Percentiles rank a stretch among this genome's conserved stretches.
Evolutionary conservation across 129 eudicot species (phyloP).

Genomic region (Rutidosis leptorrhynchoides): DNA sequence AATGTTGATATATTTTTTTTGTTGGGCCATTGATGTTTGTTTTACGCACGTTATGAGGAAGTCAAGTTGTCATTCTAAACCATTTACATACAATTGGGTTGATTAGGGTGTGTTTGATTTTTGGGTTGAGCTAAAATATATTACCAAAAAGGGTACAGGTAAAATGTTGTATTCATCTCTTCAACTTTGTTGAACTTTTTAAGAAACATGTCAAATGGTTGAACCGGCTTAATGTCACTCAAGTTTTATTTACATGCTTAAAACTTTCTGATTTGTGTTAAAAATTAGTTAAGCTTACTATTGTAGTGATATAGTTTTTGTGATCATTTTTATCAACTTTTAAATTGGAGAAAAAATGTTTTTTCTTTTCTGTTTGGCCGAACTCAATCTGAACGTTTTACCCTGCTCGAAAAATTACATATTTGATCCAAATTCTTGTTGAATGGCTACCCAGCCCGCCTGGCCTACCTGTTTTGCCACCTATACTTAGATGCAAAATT

Average conservation of each 20-base stretch:
- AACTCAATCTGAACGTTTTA: background rate
- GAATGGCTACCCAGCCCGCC: background rate
- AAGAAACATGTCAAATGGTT: background rate
- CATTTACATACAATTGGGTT: background rate
- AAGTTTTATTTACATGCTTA: background rate
- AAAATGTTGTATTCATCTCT: background rate
- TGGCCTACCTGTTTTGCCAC: background rate
- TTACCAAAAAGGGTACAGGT: background rate
- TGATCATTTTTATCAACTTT: background rate
- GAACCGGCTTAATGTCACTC: background rate
- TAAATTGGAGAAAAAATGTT: background rate
- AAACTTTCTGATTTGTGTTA: background rate
- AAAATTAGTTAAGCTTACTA: background rate
- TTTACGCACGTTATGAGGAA: background rate
- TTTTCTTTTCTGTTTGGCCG: background rate
- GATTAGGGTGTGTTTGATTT: background rate
- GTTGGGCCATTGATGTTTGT: conserved; percentile 12
- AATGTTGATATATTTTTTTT: conserved; percentile 6
- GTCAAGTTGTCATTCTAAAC: background rate
- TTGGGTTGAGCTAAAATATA: background rate
- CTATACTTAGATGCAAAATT: background rate
- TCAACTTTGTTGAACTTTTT: background rate
- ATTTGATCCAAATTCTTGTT: background rate
- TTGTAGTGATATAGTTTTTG: background rate
- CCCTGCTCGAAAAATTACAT: background rate